Evolutionary conservation across 1,284 basidiomycete species (phyloP), one percentile per base, ranked within the genome.

Genomic region (Apiotrichum domesticum): DNA sequence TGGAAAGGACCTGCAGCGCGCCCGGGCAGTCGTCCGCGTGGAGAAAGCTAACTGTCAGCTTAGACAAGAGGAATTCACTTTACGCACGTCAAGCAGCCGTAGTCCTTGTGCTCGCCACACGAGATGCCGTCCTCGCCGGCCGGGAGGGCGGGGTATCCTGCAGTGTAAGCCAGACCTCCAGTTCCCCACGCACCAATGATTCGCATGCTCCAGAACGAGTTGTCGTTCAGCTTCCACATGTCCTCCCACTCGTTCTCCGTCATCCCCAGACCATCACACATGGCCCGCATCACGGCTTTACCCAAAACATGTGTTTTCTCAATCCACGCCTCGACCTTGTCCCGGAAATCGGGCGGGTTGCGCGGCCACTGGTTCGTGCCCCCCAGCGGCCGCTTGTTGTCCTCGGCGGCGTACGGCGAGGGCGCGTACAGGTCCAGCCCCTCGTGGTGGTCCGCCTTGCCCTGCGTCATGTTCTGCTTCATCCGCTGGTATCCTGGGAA

Each of bases 101-200:
- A 92, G 70, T 92, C 90, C 84, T 85, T 88, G 75, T 91, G 88
- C 52, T 87, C 87, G 32, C 90, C 90, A 66, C 90, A 92, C 14
- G 87, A 90, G 66, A 86, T 83, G 4, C 90, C 88, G 45, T 89
- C 85, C 54, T 86, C 80, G 53, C 84, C 82, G 37, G 81, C 78
- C 0, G 88, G 87, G n/a, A 93, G 79, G 1, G 87, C 87, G 2
- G 90, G 90, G 67, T 93, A 93, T 13, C 88, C 87, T 87, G 42
- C 81, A 29, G 29, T 77, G 0, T 88, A 29, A 29, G 29, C 29
- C 29, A 29, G 29, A 3, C 3, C 29, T 29, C 29, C 3, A 29
- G 29, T 29, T 29, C 29, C 29, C 29, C 29, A 66, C 78, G 43
- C 55, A 86, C 87, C 88, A 57, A 91, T 87, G 3, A 86, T 78